Evolutionary conservation across 192 early-diverging fungal species (phyloP), one percentile per base, ranked within the genome.

Genomic region (Backusella mclennaniae): DNA sequence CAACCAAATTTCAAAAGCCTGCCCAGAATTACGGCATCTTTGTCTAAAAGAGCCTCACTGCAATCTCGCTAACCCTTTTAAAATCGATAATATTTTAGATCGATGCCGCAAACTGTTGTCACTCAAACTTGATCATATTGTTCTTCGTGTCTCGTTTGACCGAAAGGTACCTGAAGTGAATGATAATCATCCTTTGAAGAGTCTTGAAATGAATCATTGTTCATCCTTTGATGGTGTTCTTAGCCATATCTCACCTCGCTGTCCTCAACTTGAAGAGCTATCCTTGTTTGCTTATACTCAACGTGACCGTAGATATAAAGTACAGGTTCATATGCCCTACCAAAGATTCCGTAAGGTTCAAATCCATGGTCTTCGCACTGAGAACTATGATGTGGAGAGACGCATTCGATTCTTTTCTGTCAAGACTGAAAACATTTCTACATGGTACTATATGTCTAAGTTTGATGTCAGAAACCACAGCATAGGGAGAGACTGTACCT

Each of bases 41-140:
- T 63, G 56, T 0, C 56, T 63, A 29, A 63, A 63, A 63, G 56
- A 63, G 26, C 56, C 56, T 1, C 56, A 63, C 23, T 63, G 56
- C 9, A 63, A 63, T 23, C 56, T 63, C 29, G 56, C 56, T 12
- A 63, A 63, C 9, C 56, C 56, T 12, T 63, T 63, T 12, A 63
- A 63, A 63, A 63, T 63, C 21, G 56, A 63, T 12, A 63, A 63
- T 23, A 63, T 63, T 63, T 29, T 63, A 63, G 56, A 63, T 14
- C 56, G 9, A 63, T 63, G 56, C 26, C 56, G 21, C 3, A 63
- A 29, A 29, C 4, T 63, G n/a, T 12, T 63, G 11, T 63, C 56
- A 29, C 56, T 63, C 56, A 63, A 63, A 63, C 56, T 63, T 63
- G 56, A 63, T 63, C 56, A 63, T 29, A 29, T 63, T 63, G 56